A percentile compares a stretch with the other conserved stretches of the same genome.
These are phyloP conservation scores for Syncephalis fuscata DNA, from an alignment of 371 early-diverging fungal species.

Conservation along the genomic window DNA sequence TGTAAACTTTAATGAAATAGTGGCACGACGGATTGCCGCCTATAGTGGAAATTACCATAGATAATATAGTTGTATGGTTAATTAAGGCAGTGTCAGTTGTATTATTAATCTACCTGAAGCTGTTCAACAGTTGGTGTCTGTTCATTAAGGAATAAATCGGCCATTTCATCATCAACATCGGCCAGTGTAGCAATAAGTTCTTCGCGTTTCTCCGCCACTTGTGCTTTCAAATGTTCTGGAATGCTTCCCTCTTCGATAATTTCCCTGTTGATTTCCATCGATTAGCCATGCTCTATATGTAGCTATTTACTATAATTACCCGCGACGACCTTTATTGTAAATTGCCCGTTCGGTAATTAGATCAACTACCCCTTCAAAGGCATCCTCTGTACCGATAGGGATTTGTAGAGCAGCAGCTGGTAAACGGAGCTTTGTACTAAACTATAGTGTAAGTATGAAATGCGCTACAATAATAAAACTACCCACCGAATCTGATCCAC, in stretches of 20 bases:
- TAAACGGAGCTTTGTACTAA: slow-evolving; percentile 35
- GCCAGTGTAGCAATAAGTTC: slow-evolving; percentile 72
- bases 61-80: not conserved
- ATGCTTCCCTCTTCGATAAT: slow-evolving; percentile 46
- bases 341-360: slow-evolving; percentile 71
- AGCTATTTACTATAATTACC: slow-evolving; percentile 23
- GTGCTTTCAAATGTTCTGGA: slow-evolving; percentile 59
- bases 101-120: slow-evolving; percentile 24
- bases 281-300: not conserved
- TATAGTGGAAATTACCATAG: not conserved
- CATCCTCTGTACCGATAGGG: slow-evolving; percentile 84
- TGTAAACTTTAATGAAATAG: slow-evolving; percentile 56
- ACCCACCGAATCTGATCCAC: slow-evolving; percentile 54
- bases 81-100: not conserved
- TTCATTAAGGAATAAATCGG: slow-evolving; percentile 65
- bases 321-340: slow-evolving; percentile 78
- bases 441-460: not conserved
- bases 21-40: slow-evolving; percentile 62
- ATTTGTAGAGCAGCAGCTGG: slow-evolving; percentile 86
- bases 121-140: slow-evolving; percentile 52
- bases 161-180: slow-evolving; percentile 76
- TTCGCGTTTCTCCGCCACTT: slow-evolving; percentile 50
- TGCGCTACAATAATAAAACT: not conserved
- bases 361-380: slow-evolving; percentile 88
- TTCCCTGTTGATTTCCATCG: slow-evolving; percentile 26